Percentiles rank a stretch among this genome's conserved stretches.
phyloP scores from a whole-genome alignment of 228 moss, liverwort and hornwort genomes.

The Sphagnum magellanicum region DNA sequence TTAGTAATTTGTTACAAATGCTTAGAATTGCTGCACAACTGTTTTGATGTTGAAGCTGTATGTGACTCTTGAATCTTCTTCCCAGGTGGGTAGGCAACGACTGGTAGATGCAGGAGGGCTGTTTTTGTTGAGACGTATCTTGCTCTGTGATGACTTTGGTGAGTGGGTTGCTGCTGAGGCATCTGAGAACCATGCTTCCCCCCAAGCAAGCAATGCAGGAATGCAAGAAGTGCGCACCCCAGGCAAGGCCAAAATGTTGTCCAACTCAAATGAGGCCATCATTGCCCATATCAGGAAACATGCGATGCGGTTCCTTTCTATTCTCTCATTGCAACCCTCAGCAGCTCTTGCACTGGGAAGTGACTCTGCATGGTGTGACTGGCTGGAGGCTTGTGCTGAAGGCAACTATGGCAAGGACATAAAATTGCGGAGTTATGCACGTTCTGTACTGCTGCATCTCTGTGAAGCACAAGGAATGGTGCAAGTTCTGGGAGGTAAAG shows the following conservation, averaged over 20 bases:
- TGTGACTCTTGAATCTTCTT: constrained; percentile 1
- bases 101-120: constrained; percentile 87
- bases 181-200: constrained; percentile 18
- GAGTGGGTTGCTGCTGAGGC: constrained; percentile 78
- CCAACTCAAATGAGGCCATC: constrained; percentile 23
- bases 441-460: constrained; percentile 68
- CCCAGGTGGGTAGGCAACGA: constrained; percentile 68
- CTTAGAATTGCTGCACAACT: too few species aligned
- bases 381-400: constrained; percentile 81
- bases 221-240: constrained; percentile 25
- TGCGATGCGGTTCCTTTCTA: constrained; percentile 77
- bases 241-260: constrained; percentile 21
- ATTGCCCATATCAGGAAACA: constrained; percentile 80
- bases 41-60: too few species aligned
- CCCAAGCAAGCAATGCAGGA: constrained; percentile 22
- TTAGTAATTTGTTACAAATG: too few species aligned
- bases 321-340: constrained; percentile 64
- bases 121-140: constrained; percentile 66
- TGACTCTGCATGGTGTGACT: constrained; percentile 62
- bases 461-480: constrained; percentile 44
- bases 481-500: constrained; percentile 12
- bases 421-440: constrained; percentile 71
- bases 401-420: constrained; percentile 49
- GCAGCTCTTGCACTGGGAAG: constrained; percentile 56
- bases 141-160: constrained; percentile 84